Base-by-base conservation (phyloP, 305 asterid species). In the Fraxinus sp. region DNA sequence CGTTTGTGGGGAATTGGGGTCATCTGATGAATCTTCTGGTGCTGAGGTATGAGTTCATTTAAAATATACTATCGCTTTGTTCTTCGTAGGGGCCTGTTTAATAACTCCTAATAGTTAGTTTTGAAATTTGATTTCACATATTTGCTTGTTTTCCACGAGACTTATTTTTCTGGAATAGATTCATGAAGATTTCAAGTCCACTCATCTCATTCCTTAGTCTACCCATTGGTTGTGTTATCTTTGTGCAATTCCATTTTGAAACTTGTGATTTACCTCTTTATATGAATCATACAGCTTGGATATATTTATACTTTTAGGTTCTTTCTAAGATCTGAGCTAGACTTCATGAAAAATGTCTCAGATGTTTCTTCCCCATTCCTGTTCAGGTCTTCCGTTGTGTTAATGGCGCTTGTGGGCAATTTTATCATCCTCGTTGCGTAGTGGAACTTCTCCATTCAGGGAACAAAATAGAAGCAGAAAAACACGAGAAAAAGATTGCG, bases 1-100 rank as follows among this genome's bases (percentile, higher is more conserved):
- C 89, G 92, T 90, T 71, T 95, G 98, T 83, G 97, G 98, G 79
- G 52, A 92, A 81, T 86, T 95, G 85, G 98, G 98, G 72, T 92
- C 97, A 73, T 95, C 98, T 76, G 95, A 95, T 90, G 92, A 89
- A 81, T 88, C 92, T 59, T 89, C 97, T 77, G 89, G 90, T 84
- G 90, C 95, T 46, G 97, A 93, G 97, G 98, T 93, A 86, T 80
- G 86, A 36, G 66, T 80, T 82, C 75, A 46, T 74, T 85, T 62
- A 18, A 5, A 24, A 52, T 68, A 66, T 55, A n/a, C 66, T 55
- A 55, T n/a, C 26, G 2, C 66, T n/a, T 55, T 55, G 26, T 55
- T 55, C 0, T 55, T 6, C 3, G 32, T 62, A 66, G 73, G 16
- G 16, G n/a, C 35, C 35, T 24, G n/a, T 26, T 10, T 26, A 26